Conservation (phyloP, 2,329 filamentous ascomycete genomes). For the Ophiocordyceps polyrhachis-furcata region DNA sequence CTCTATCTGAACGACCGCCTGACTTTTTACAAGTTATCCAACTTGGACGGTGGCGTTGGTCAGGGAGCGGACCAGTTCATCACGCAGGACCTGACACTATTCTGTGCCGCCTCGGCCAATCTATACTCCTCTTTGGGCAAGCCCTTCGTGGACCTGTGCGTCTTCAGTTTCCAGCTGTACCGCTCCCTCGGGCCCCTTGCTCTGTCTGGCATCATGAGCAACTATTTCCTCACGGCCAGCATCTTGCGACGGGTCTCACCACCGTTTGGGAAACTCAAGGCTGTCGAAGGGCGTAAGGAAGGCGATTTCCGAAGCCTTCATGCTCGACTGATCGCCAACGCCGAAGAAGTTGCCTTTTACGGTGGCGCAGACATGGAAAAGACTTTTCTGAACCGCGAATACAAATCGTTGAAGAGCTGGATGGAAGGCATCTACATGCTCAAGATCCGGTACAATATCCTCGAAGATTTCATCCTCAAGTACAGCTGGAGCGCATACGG, state of each 20-base stretch:
- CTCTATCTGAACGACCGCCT: constrained; percentile 87
- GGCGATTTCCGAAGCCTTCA: constrained; percentile 88
- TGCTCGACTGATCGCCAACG: constrained; percentile 83
- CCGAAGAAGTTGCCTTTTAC: constrained; percentile 95
- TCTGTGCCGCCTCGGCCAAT: constrained; percentile 81
- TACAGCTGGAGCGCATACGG: constrained; percentile 98
- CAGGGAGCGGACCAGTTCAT: constrained; percentile 93
- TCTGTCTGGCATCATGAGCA: constrained; percentile 67
- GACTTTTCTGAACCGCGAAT: constrained; percentile 77
- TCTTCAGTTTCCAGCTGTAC: constrained; percentile 97
- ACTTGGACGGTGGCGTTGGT: constrained; percentile 81
- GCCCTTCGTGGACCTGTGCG: constrained; percentile 86
- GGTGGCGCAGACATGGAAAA: constrained; percentile 91
- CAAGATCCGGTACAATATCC: constrained; percentile 96
- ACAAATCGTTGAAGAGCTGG: constrained; percentile 82
- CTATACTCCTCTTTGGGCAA: constrained; percentile 96
- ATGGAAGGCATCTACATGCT: constrained; percentile 98
- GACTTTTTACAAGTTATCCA: constrained; percentile 90
- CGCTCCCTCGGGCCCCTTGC: constrained; percentile 78
- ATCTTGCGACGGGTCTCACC: constrained; percentile 77
- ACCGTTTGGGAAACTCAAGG: constrained; percentile 91
- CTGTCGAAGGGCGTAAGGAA: constrained; percentile 85
- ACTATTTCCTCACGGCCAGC: constrained; percentile 87
- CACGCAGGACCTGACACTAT: constrained; percentile 87
- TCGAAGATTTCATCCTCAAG: constrained; percentile 95